Evolutionary conservation across 441 rosid genomes (phyloP).

Genomic region (Euphorbia schlechtendalii): DNA sequence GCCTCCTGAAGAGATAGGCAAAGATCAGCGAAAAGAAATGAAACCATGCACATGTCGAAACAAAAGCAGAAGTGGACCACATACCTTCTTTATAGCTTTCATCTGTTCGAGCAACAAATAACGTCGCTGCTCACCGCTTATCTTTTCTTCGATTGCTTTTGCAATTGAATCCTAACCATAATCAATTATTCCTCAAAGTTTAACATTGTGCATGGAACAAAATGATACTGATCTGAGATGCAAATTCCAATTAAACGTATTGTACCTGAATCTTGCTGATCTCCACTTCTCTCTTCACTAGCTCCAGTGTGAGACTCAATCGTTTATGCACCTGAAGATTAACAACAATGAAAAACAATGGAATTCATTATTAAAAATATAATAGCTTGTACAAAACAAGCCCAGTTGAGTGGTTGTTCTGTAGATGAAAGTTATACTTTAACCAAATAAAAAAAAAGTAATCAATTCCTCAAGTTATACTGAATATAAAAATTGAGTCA

Average conservation of each 20-base stretch:
- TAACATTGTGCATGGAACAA: constrained; percentile 18
- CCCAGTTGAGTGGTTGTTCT: background rate
- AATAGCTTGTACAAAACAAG: background rate
- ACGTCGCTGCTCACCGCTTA: constrained; percentile 98
- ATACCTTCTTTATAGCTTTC: constrained; percentile 96
- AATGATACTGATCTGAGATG: constrained; percentile 13
- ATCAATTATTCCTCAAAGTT: constrained; percentile 13
- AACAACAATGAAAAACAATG: background rate
- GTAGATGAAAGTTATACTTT: constrained; percentile 1
- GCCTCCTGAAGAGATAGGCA: background rate
- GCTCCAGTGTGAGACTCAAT: constrained; percentile 58
- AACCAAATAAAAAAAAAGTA: constrained; percentile 6
- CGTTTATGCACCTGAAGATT: constrained; percentile 68
- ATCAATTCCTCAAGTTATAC: constrained; percentile 9
- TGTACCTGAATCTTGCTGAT: constrained; percentile 88
- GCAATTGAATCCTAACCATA: constrained; percentile 78
- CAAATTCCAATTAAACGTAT: constrained; percentile 3
- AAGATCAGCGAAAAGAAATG: constrained; percentile 2
- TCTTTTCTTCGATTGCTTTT: constrained; percentile 97
- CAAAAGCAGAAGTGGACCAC: constrained; percentile 8
- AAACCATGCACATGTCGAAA: constrained; percentile 6
- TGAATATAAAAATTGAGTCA: too few species aligned
- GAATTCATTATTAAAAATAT: background rate
- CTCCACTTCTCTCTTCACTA: constrained; percentile 84
- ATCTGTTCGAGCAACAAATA: constrained; percentile 96